Evolutionary conservation across 1,284 basidiomycete species (phyloP), one percentile per base, ranked within the genome.

Genomic region (Moesziomyces aphidis): DNA sequence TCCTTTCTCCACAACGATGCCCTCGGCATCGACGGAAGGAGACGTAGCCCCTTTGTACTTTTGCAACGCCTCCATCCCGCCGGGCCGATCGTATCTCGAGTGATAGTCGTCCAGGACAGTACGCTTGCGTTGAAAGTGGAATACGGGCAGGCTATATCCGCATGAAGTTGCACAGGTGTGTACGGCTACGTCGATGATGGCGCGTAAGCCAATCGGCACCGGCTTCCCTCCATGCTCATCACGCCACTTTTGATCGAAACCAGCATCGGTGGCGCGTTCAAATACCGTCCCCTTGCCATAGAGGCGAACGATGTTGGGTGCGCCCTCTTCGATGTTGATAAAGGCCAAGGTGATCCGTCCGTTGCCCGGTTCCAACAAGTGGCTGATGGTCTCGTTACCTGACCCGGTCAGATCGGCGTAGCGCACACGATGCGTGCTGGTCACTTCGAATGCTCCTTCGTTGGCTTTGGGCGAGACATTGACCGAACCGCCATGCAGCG

Each of bases 321-420:
- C 39, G n/a, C 60, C 60, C 34, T 61, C 52, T 26, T 54, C 58
- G 26, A 61, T 39, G 45, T 55, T 56, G 51, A 55, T 24, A 42
- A 55, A 61, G 23, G 34, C 44, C 23, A 61, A 11, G 5, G 60
- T 61, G 50, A 61, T 61, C 17, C 60, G 45, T 19, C 60, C 60
- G 49, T 61, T 61, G 52, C 43, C 51, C 4, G 43, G n/a, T n/a
- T 61, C 23, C 4, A 39, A 4, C 19, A 61, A 24, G 49, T 61
- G 60, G 31, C 43, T 47, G 42, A 61, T 55, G 23, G 60, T 61
- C 49, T 61, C 60, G 31, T 61, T 61, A 31, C 60, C 60, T 19
- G 28, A 42, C 13, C 60, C 60, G 4, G 60, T 61, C 15, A 61
- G 44, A 31, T 61, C 60, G 24, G 55, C 28, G 22, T 61, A 61